A percentile compares a stretch with the other conserved stretches of the same genome.
Evolutionary conservation across 768 basidiomycete genomes (phyloP).

Genomic region (Podaxis sp.): DNA sequence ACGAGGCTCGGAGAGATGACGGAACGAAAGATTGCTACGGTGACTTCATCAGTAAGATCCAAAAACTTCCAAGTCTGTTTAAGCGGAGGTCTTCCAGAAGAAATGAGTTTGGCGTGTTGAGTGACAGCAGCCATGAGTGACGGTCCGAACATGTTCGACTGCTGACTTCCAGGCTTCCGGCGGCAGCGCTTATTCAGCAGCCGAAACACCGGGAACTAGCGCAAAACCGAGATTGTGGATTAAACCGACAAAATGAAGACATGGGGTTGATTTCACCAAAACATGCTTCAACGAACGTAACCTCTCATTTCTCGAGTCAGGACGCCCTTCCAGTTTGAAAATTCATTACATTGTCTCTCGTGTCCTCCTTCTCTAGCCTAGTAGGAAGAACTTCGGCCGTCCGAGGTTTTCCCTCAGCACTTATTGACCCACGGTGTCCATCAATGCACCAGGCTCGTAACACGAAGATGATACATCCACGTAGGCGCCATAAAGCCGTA

Average conservation of each 20-base stretch:
- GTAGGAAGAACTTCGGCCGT: slow-evolving; percentile 30
- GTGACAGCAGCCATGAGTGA: slow-evolving; percentile 18
- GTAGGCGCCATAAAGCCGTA: neutral
- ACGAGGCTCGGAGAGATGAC: slow-evolving; percentile 39
- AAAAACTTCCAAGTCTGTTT: slow-evolving; percentile 11
- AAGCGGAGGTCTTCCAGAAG: slow-evolving; percentile 16
- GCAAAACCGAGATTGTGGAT: neutral
- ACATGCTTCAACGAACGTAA: neutral
- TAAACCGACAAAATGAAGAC: neutral
- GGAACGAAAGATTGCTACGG: slow-evolving; percentile 22
- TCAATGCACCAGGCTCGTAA: neutral
- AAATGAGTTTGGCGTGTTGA: slow-evolving; percentile 6
- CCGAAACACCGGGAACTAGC: slow-evolving; percentile 9
- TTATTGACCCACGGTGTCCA: neutral
- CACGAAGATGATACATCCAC: neutral
- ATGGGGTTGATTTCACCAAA: neutral
- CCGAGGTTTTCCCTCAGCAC: slow-evolving; percentile 28
- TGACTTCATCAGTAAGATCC: slow-evolving; percentile 12
- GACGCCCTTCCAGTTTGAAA: neutral
- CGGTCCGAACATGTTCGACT: slow-evolving; percentile 7
- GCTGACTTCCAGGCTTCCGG: slow-evolving; percentile 20
- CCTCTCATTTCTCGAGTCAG: neutral
- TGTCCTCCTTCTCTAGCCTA: neutral
- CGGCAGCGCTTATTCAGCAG: slow-evolving; percentile 29
- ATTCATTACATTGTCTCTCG: slow-evolving; percentile 9